Evolutionary conservation across 805 yeast species (phyloP).

Genomic region (Barnettozyma botsteinii): DNA sequence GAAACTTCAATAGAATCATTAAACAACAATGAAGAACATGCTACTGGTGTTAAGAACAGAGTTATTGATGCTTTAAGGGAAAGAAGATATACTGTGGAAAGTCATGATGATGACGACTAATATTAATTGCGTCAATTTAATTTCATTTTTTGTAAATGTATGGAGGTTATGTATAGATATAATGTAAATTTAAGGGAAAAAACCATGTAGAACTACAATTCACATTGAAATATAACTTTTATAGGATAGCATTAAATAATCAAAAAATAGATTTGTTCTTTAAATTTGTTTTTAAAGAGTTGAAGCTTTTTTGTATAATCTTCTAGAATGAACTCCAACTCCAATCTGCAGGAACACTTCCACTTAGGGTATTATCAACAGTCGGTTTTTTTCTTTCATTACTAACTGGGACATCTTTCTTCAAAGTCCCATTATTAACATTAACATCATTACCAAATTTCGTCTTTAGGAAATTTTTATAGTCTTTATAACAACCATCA

Average conservation of each 20-base stretch:
- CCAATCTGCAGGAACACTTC: slow-evolving; percentile 62
- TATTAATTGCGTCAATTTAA: background rate
- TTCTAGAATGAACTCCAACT: slow-evolving; percentile 65
- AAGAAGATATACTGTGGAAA: slow-evolving; percentile 20
- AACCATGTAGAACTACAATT: too few species aligned
- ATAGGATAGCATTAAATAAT: too few species aligned
- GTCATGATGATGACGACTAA: background rate
- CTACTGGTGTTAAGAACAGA: slow-evolving; percentile 23
- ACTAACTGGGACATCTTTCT: background rate
- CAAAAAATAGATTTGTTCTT: too few species aligned
- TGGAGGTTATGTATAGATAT: background rate
- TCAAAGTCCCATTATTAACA: too few species aligned
- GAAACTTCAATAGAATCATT: slow-evolving; percentile 24
- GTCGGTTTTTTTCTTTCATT: slow-evolving; percentile 27
- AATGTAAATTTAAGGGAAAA: too few species aligned
- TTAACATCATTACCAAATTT: slow-evolving; percentile 15
- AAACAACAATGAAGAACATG: slow-evolving; percentile 7
- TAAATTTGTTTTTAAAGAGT: too few species aligned
- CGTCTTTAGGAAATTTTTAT: slow-evolving; percentile 41
- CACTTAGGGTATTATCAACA: slow-evolving; percentile 28
- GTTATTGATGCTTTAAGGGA: slow-evolving; percentile 26
- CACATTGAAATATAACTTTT: too few species aligned
- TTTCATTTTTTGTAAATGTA: background rate
- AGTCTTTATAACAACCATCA: slow-evolving; percentile 57
- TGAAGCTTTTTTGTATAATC: too few species aligned